Evolutionary conservation across 768 basidiomycete species (phyloP), one percentile per base, ranked within the genome.

Genomic region (Leucocoprinus leucothites): DNA sequence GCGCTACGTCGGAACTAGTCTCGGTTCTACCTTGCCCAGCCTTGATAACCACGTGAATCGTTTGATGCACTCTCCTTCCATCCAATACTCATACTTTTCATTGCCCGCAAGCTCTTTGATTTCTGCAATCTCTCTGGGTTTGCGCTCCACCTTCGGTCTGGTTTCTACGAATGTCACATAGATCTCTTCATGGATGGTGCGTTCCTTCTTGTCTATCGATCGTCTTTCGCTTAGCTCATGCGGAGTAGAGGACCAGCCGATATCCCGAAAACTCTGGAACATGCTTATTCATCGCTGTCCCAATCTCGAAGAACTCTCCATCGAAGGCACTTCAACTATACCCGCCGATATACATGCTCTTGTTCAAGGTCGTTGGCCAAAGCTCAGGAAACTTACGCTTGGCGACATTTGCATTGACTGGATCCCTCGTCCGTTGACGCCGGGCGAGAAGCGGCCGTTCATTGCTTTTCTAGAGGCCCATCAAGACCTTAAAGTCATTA

Each of bases 381-480:
- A 73, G 24, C 71, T 91, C 11, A 80, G 76, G 28, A 74, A 79
- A 35, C 73, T 91, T 13, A 71, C 74, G 2, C 71, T 91, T 5
- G 87, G 88, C 0, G 85, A 89, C 58, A 76, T 89, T 24, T 75
- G 82, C 9, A 73, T 87, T 45, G 82, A 85, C 62, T 82, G 82
- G 77, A 67, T 73, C 53, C 67, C 74, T 2, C 62, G 70, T 14
- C 56, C 70, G 13, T 36, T 69, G n/a, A 64, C 68, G 34, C 67
- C 72, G 11, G 70, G 72, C 1, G 70, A 76, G 44, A 82, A 82
- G 56, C 73, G 80, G 9, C 82, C 85, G 0, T 88, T 91, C 63
- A 74, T 85, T 57, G 60, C 74, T 3, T 91, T 91, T 66, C 77
- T 91, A 19, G 86, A 87, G 54, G 80, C 78, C 2, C 89, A 91